Base-by-base conservation (phyloP, 2,329 filamentous ascomycete genomes). In the Apiospora pterosperma region DNA sequence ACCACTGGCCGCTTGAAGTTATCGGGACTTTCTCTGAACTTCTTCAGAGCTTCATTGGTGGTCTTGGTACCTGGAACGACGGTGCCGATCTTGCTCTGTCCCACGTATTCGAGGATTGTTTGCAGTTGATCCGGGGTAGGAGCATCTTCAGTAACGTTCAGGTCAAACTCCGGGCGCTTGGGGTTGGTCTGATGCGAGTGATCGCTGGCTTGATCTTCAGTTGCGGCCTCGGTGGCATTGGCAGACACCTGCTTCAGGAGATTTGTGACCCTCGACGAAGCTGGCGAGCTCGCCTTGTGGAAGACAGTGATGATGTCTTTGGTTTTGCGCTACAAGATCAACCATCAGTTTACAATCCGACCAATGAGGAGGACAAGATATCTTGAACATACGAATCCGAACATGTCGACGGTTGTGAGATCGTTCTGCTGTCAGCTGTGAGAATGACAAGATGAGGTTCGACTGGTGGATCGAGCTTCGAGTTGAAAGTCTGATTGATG, bases 281-380 rank as follows among this genome's bases (percentile, higher is more conserved):
- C 84, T 25, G 90, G 86, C 63, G 87, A 86, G 72, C 84, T 85
- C 65, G 95, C 87, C 78, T 92, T 92, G 86, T 97, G 94, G 85
- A 98, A 99, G 83, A 99, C 90, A 67, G 95, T 98, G 76, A 98
- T 88, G 70, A 97, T 92, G 82, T 98, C 94, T 78, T 92, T 86
- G 70, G 90, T 86, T 84, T 93, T 94, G 80, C 84, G 87, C 91
- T 93, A 12, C 48, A 55, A 34, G 28, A 52, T 36, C 41, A 36
- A 36, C 25, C 4, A 5, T 39, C 36, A 42, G 39, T 34, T 52
- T 36, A 14, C 7, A 10, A 31, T 21, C 4, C 10, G 16, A 12
- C 28, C 48, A 55, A 55, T 62, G 34, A 36, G 39, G 23, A 14
- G 41, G 11, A 23, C 5, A n/a, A 14, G 5, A 14, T 3, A 14